Base-by-base conservation (phyloP, 176 grass and related monocot genomes). In the Oryza rufipogon region DNA sequence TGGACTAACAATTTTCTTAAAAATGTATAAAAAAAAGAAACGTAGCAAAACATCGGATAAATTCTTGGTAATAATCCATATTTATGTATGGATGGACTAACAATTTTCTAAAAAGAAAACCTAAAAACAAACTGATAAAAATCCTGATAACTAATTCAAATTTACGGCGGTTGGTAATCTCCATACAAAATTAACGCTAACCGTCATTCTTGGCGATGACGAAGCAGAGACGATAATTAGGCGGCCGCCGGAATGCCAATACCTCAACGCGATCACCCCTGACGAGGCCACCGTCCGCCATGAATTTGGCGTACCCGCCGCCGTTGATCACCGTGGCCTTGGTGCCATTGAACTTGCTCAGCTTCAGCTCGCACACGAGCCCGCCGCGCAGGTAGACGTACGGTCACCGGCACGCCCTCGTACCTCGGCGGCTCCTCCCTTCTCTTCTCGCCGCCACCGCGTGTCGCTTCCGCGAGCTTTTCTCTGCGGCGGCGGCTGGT, bases 251-350 rank as follows among this genome's bases (percentile, higher is more conserved):
- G 69, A 86, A 86, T 34, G 45, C 30, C 69, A 58, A 80, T 0
- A 74, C 7, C 33, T 80, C 77, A 16, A 86, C 45, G 45, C 6
- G 22, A 15, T 80, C 68, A 3, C 33, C 32, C 30, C 3, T 17
- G 32, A 1, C 7, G 15, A 67, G 38, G 30, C 76, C 69, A 44
- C 58, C 54, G 30, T 16, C 1, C 4, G 14, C 70, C 1, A 80
- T 23, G 22, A 86, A 41, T 1, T 19, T 3, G 10, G 0, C 11
- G 60, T 80, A 80, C 60, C 77, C 77, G 0, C 2, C 5, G 32
- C 84, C 76, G 6, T 74, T 86, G 84, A 80, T 32, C 30, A 86
- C 76, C n/a, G 63, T 66, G 76, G 58, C 16, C 14, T 28, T 14
- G 32, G 20, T 74, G 60, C 30, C 33, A 45, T 64, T 6, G 32